Evolutionary conservation across 306 rosid genomes (phyloP).

Genomic region (Dryas alaskensis): DNA sequence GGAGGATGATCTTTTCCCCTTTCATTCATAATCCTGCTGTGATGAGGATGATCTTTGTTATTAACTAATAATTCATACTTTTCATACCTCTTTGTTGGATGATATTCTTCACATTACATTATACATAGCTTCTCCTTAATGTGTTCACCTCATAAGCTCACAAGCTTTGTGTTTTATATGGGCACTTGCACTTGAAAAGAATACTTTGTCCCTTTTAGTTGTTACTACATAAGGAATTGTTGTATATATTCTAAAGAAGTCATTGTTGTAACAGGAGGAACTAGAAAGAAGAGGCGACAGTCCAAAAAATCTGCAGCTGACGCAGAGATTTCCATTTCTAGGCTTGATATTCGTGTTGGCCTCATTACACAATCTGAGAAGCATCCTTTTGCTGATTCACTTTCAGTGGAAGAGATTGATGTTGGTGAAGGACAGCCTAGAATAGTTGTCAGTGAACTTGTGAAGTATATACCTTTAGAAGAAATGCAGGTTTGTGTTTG

Average conservation of each 20-base stretch:
- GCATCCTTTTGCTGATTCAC: slow-evolving; percentile 92
- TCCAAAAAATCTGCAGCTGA: slow-evolving; percentile 41
- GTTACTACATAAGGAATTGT: background rate
- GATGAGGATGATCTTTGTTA: background rate
- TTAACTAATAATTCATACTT: background rate
- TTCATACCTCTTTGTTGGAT: background rate
- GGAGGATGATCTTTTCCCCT: no score
- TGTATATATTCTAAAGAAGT: background rate
- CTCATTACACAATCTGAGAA: slow-evolving; percentile 65
- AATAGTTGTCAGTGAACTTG: slow-evolving; percentile 94
- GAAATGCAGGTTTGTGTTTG: slow-evolving; percentile 79
- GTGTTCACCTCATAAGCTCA: background rate
- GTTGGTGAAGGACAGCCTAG: slow-evolving; percentile 79
- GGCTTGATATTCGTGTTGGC: slow-evolving; percentile 93
- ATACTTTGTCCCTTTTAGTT: background rate
- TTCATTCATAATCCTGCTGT: no score
- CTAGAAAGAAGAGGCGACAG: slow-evolving; percentile 65
- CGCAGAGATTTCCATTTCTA: slow-evolving; percentile 61
- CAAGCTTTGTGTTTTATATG: background rate
- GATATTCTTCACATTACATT: background rate
- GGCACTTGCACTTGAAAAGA: background rate
- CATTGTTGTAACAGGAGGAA: slow-evolving; percentile 44
- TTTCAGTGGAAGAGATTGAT: slow-evolving; percentile 87
- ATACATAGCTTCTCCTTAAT: background rate
- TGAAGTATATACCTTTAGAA: slow-evolving; percentile 76